These are phyloP conservation scores for Camellia sinensis DNA, from an alignment of 148 eudicot genomes.

Conservation along the genomic window DNA sequence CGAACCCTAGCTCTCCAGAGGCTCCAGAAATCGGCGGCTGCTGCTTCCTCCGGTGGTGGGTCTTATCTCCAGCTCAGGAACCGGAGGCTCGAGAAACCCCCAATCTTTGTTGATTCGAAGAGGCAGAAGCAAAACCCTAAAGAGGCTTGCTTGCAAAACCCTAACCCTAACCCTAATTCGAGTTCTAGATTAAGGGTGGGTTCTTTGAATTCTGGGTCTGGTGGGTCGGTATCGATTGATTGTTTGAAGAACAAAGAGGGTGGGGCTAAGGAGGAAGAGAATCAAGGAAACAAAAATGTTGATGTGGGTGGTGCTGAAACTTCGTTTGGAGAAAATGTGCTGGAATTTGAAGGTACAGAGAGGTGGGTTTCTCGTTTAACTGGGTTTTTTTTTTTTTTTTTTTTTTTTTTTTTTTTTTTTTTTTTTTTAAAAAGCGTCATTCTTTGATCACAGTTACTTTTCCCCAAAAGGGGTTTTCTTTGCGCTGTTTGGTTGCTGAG, in stretches of 20 bases:
- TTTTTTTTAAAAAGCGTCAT: background rate
- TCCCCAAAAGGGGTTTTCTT: background rate
- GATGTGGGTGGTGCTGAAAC: conserved; percentile 18
- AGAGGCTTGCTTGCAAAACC: background rate
- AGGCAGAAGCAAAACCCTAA: conserved; percentile 9
- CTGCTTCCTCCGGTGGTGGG: conserved; percentile 11
- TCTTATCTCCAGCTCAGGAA: conserved; percentile 43
- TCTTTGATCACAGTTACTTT: background rate
- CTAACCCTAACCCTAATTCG: conserved; percentile 14
- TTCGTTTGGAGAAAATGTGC: conserved; percentile 31
- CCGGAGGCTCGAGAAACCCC: conserved; percentile 28
- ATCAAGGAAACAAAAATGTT: background rate
- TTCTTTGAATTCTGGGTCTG: conserved; percentile 5
- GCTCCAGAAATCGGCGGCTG: conserved; percentile 6
- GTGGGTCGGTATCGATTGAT: background rate
- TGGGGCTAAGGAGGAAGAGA: background rate
- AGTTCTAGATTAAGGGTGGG: conserved; percentile 13
- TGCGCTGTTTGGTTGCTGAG: conserved; percentile 5
- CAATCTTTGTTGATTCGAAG: background rate
- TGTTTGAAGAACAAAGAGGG: conserved; percentile 5
- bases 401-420: background rate
- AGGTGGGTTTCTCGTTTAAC: conserved; percentile 20
- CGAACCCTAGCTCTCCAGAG: conserved; percentile 37
- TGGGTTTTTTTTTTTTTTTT: background rate
- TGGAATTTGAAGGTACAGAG: conserved; percentile 32